Conservation (phyloP, 768 basidiomycete species). For the Phylloporus scabripes region DNA sequence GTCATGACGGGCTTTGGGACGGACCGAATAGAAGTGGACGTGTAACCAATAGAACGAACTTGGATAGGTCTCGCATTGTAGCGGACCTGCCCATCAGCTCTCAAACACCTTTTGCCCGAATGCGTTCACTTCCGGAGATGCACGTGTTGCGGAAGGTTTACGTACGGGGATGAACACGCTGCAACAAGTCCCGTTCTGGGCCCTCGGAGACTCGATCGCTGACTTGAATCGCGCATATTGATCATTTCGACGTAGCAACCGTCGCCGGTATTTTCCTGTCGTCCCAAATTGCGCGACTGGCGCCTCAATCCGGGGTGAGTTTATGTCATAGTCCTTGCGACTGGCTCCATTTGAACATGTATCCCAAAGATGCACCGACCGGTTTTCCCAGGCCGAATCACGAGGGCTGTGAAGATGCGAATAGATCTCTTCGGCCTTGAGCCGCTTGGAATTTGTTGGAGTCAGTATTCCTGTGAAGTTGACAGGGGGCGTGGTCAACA, state of each 20-base stretch:
- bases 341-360: slow-evolving; percentile 11
- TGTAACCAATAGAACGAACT: slow-evolving; percentile 9
- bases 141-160: slow-evolving; percentile 26
- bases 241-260: slow-evolving; percentile 24
- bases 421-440: slow-evolving; percentile 18
- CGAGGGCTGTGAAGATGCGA: slow-evolving; percentile 24
- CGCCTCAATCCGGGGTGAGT: slow-evolving; percentile 16
- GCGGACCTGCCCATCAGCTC: slow-evolving; percentile 8
- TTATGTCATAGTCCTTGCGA: slow-evolving; percentile 18
- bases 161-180: slow-evolving; percentile 22
- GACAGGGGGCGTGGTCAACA: slow-evolving; percentile 15
- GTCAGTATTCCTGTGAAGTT: slow-evolving; percentile 18
- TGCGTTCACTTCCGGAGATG: slow-evolving; percentile 19
- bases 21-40: slow-evolving; percentile 1
- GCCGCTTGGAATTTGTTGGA: slow-evolving; percentile 12
- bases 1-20: slow-evolving; percentile 6
- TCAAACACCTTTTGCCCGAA: slow-evolving; percentile 12
- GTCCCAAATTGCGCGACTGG: slow-evolving; percentile 7
- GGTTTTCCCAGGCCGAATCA: slow-evolving; percentile 19
- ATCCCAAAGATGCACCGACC: slow-evolving; percentile 16
- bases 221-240: slow-evolving; percentile 18
- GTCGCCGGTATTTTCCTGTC: slow-evolving; percentile 7
- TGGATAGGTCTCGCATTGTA: slow-evolving; percentile 16
- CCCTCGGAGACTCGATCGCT: slow-evolving; percentile 24
- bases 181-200: slow-evolving; percentile 20